These are phyloP conservation scores for Scytalidium lignicola DNA, from an alignment of 2,329 filamentous ascomycete genomes.

Conservation along the genomic window DNA sequence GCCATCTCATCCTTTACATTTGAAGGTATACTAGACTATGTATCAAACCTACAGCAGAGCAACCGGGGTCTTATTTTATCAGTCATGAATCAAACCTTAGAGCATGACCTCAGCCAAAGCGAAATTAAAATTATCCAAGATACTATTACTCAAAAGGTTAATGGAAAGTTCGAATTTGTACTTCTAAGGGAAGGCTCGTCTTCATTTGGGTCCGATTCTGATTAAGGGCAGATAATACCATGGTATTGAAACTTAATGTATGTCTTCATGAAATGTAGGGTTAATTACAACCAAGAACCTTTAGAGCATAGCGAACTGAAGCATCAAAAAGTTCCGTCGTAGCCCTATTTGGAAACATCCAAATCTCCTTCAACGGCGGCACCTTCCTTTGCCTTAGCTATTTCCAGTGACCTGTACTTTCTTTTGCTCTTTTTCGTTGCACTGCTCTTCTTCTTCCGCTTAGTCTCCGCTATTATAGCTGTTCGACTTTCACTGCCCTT, in stretches of 20 bases:
- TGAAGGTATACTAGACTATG: constrained; percentile 41
- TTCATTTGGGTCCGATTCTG: constrained; percentile 22
- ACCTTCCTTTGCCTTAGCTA: constrained; percentile 18
- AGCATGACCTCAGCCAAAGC: constrained; percentile 19
- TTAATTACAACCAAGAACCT: neutral
- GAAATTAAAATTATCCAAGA: constrained; percentile 23
- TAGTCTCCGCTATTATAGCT: constrained; percentile 57
- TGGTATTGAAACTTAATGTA: neutral
- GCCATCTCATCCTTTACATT: constrained; percentile 51
- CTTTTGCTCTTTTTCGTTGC: constrained; percentile 74
- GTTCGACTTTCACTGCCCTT: constrained; percentile 67
- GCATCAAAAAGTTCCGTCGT: no score
- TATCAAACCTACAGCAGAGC: constrained; percentile 30
- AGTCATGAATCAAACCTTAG: constrained; percentile 26
- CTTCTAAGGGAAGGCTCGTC: constrained; percentile 23
- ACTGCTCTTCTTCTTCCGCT: constrained; percentile 68
- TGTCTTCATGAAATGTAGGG: neutral
- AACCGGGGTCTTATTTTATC: constrained; percentile 28
- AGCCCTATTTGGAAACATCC: neutral
- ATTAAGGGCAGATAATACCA: constrained; percentile 11
- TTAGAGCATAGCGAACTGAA: no score
- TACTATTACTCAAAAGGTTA: constrained; percentile 22
- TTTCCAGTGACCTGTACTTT: constrained; percentile 62
- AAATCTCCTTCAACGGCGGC: neutral
- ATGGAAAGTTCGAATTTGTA: constrained; percentile 30